phyloP scores from a whole-genome alignment of 2,329 filamentous ascomycete genomes.

The Colletotrichum falcatum region DNA sequence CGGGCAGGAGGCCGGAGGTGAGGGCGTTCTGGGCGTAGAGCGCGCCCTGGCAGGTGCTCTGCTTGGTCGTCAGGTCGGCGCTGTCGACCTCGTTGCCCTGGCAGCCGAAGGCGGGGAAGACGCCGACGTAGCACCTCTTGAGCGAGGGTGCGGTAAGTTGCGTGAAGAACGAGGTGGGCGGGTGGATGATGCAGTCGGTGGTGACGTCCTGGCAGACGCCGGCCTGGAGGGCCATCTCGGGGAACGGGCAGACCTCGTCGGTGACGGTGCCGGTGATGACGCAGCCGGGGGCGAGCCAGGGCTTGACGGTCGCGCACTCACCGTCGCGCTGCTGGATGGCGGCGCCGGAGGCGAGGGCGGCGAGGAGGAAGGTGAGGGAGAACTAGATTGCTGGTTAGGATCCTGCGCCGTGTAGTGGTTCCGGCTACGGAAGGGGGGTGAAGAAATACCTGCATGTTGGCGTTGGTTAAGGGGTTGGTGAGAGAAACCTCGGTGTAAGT shows the following conservation, averaged over 20 bases:
- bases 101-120: not conserved
- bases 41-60: not conserved
- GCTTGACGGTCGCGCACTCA: not conserved
- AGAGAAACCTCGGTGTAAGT: not conserved
- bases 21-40: not conserved
- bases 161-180: not conserved
- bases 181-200: not conserved
- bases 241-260: not conserved
- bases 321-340: not conserved
- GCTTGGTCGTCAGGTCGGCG: not conserved
- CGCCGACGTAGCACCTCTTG: not conserved
- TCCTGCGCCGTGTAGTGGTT: not conserved
- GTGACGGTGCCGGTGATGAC: not conserved
- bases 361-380: not conserved
- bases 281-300: not conserved
- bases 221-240: not conserved
- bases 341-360: not conserved
- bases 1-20: not conserved
- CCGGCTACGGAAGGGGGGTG: not conserved
- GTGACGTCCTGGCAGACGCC: not conserved
- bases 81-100: not conserved
- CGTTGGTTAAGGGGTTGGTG: not conserved
- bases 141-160: not conserved
- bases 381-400: not conserved
- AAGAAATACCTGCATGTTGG: not conserved